These are phyloP conservation scores for Pestalotiopsis fici DNA, from an alignment of 2,329 filamentous ascomycete species.

Conservation along the genomic window DNA sequence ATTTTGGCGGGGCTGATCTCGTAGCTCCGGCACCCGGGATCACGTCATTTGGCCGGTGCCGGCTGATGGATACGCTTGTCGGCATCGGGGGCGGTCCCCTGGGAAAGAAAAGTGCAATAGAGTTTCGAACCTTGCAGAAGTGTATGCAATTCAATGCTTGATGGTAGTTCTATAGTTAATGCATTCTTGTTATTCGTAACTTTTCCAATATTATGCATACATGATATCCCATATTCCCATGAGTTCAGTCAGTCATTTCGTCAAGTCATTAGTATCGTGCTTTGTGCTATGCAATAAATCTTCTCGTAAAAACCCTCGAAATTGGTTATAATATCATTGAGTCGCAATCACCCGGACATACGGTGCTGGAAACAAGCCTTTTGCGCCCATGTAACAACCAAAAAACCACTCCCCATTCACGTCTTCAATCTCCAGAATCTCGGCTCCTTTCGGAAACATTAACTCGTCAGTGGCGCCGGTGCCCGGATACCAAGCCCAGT, in stretches of 20 bases:
- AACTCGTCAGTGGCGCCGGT: conserved; percentile 71
- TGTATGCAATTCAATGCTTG: background rate
- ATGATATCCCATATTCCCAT: background rate
- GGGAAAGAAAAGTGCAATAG: background rate
- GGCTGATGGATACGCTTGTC: background rate
- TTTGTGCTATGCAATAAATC: background rate
- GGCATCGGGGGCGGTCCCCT: background rate
- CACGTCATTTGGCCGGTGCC: conserved; percentile 7
- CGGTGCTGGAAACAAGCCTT: conserved; percentile 77
- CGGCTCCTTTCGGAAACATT: conserved; percentile 79
- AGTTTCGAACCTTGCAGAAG: background rate
- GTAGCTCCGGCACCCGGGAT: background rate
- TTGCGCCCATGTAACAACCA: conserved; percentile 79
- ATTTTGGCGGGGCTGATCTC: conserved; percentile 2
- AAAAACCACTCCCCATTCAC: conserved; percentile 91
- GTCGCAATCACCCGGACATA: conserved; percentile 61
- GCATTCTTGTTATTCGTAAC: background rate
- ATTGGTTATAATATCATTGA: background rate
- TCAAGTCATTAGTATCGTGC: background rate
- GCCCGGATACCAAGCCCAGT: conserved; percentile 79
- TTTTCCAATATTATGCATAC: background rate
- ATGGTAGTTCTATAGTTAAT: background rate
- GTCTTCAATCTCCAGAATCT: conserved; percentile 81
- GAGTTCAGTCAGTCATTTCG: background rate
- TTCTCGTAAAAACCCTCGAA: background rate